Evolutionary conservation across 257 asterid genomes (phyloP).

Genomic region (Fraxinus pennsylvanica): DNA sequence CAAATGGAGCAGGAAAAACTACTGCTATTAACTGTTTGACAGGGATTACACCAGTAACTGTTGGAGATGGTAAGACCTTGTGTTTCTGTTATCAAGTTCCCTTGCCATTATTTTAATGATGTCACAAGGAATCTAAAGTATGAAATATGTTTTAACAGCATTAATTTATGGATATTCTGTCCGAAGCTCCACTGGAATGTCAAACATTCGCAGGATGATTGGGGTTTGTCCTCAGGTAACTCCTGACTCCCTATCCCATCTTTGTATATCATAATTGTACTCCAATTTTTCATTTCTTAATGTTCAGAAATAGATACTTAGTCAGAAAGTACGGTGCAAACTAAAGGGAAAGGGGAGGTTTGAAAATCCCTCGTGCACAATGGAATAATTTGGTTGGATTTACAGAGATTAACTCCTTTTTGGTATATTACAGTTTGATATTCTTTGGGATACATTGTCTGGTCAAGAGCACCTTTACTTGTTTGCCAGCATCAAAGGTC

Average conservation of each 20-base stretch:
- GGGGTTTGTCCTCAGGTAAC: conserved; percentile 98
- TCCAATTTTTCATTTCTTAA: not conserved
- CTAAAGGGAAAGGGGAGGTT: conserved; percentile 11
- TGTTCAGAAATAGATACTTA: not conserved
- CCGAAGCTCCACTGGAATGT: conserved; percentile 79
- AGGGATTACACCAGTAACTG: conserved; percentile 84
- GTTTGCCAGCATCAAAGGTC: conserved; percentile 89
- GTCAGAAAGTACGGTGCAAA: not conserved
- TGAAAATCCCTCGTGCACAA: not conserved
- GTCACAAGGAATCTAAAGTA: conserved; percentile 19
- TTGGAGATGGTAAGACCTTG: conserved; percentile 80
- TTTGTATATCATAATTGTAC: conserved; percentile 5
- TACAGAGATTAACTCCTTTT: conserved; percentile 23
- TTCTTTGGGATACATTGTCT: conserved; percentile 91
- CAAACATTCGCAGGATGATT: conserved; percentile 73
- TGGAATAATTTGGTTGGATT: not conserved
- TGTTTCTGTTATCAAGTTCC: conserved; percentile 6
- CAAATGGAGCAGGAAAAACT: conserved; percentile 98
- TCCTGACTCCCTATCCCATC: conserved; percentile 21
- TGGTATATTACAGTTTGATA: conserved; percentile 64
- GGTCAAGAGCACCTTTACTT: conserved; percentile 86
- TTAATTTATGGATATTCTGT: conserved; percentile 82
- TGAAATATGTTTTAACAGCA: conserved; percentile 51
- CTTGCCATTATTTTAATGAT: conserved; percentile 11
- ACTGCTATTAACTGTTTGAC: conserved; percentile 88